Evolutionary conservation across 208 protist species (phyloP).

Genomic region (Crithidia acanthocephali): DNA sequence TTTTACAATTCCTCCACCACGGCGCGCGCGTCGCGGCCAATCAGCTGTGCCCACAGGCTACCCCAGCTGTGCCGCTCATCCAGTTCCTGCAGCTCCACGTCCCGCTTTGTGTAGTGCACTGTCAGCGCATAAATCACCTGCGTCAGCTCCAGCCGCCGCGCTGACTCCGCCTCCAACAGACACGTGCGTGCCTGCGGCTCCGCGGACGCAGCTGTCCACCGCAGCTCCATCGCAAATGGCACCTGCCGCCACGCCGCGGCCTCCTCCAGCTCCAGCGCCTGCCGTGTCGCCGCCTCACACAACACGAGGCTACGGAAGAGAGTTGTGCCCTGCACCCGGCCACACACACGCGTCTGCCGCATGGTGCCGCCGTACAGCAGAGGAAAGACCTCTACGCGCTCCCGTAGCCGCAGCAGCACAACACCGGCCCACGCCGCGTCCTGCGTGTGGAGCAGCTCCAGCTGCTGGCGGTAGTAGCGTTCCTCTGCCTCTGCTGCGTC

Average conservation of each 20-base stretch:
- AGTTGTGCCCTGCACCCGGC: conserved; percentile 41
- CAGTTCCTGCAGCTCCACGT: conserved; percentile 44
- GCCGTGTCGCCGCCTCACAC: conserved; percentile 25
- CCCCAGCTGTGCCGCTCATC: conserved; percentile 18
- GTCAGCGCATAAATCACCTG: conserved; percentile 28
- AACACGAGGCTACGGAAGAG: conserved; percentile 50
- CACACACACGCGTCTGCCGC: conserved; percentile 45
- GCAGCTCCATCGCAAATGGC: conserved; percentile 11
- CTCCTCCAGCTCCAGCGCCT: conserved; percentile 27
- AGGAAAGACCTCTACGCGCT: conserved; percentile 49
- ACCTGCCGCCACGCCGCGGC: conserved; percentile 1
- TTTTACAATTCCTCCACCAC: not conserved
- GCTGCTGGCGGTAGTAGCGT: conserved; percentile 37
- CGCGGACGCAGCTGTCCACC: not conserved
- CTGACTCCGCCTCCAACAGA: conserved; percentile 20
- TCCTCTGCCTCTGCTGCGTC: conserved; percentile 36
- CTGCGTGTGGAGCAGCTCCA: conserved; percentile 41
- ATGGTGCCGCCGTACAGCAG: conserved; percentile 64
- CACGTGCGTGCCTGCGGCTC: conserved; percentile 23
- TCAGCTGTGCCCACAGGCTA: not conserved
- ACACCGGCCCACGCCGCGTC: conserved; percentile 42
- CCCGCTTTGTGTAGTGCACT: conserved; percentile 38
- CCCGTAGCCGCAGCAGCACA: conserved; percentile 35
- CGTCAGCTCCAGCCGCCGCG: not conserved
- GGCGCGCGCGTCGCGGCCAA: not conserved